Base-by-base conservation (phyloP, 331 rosid species). In the Dryas integrifolia region DNA sequence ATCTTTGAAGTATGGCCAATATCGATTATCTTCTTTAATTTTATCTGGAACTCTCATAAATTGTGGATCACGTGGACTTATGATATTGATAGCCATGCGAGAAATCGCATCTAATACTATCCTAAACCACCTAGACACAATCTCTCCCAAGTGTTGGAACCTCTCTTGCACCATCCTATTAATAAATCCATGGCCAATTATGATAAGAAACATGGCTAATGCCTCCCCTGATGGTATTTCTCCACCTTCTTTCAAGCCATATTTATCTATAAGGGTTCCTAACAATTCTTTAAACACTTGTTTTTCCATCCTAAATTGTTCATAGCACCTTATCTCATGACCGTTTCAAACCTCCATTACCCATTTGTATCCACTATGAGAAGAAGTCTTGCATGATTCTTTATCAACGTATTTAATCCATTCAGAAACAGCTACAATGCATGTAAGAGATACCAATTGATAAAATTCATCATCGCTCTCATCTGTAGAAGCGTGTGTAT, bases 251-350 rank as follows among this genome's bases (percentile, higher is more conserved):
- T 60, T 39, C 4, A 40, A 43, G 0, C 68, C 49, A 16, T 62
- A 62, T 9, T 14, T 41, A 40, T 3, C 5, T 40, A 7, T 43
- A 38, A 15, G 16, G 9, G 26, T 62, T 21, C 56, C 12, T 11
- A 9, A 60, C 7, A 60, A 5, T 38, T 39, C 9, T 4, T 3
- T 35, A 11, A 60, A 60, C 4, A 60, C 45, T 30, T 60, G 9
- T 9, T 35, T 60, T 13, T 60, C 16, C 21, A 60, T 60, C 35
- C 26, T 62, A n/a, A 62, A 62, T 58, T 58, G 44, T 58, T 58
- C 43, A 11, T 58, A 14, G 15, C 64, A 58, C 40, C 64, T 58
- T 24, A 3, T 10, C 2, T 26, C n/a, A 58, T 58, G n/a, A 38
- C 44, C n/a, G 26, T 58, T 58, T 4, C 30, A 26, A 3, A 58